Evolutionary conservation across 2,329 filamentous ascomycete species (phyloP).

Genomic region (Didymella lethalis): DNA sequence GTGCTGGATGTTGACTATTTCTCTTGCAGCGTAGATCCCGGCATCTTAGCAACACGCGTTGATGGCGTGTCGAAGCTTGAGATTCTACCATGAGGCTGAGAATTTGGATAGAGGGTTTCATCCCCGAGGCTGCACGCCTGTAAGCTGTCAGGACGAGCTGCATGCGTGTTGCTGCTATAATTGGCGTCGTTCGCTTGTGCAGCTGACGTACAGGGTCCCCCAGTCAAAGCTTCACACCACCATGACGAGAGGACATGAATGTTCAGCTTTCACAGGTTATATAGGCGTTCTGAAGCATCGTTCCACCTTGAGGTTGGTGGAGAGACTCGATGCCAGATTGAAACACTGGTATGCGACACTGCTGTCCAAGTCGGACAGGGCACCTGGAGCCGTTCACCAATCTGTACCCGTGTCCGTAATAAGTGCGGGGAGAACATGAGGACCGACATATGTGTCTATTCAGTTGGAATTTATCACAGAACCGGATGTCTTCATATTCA

Average conservation of each 20-base stretch:
- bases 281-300: neutral
- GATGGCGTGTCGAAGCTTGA: neutral
- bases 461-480: neutral
- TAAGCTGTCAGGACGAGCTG: constrained; percentile 10
- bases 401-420: neutral
- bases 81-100: constrained; percentile 1
- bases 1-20: neutral
- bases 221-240: constrained; percentile 10
- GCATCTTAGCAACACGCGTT: neutral
- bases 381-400: neutral
- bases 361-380: neutral
- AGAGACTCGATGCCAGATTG: neutral
- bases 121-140: neutral
- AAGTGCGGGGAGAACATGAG: neutral
- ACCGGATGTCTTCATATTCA: too few relatives aligned
- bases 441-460: too few relatives aligned
- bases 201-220: constrained; percentile 17
- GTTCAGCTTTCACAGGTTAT: neutral
- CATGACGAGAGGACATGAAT: neutral
- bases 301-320: neutral
- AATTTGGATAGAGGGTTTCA: neutral
- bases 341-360: neutral
- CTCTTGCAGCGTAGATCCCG: neutral
- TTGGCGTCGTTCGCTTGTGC: constrained; percentile 14
- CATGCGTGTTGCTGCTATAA: constrained; percentile 9